Evolutionary conservation across 2,329 filamentous ascomycete genomes (phyloP), one percentile per base, ranked within the genome.

Genomic region (Calcarisporium arbuscula): DNA sequence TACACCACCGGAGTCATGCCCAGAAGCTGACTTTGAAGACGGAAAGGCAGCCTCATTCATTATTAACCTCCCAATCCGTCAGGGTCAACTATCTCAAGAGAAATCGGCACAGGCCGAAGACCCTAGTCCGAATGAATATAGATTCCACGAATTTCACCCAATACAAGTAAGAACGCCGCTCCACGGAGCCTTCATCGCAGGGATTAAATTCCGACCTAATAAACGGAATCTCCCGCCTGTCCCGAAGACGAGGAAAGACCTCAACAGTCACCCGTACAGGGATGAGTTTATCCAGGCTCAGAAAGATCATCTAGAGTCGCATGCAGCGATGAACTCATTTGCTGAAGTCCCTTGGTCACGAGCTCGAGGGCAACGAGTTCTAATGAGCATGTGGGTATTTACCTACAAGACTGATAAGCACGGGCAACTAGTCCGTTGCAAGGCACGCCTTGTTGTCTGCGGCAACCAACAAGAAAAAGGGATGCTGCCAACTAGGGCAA

Each of bases 391-490:
- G 27, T 28, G 27, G 27, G 27, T n/a, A n/a, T n/a, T n/a, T n/a
- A n/a, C n/a, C n/a, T n/a, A n/a, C n/a, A n/a, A n/a, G n/a, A n/a
- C n/a, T 8, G 27, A 28, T 28, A 8, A 16, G 8, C 27, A 28
- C 27, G 27, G 27, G 8, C 17, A 8, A 9, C 27, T 28, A 14
- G 8, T 8, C 9, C 8, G 14, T 9, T 28, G 27, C 27, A 28
- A 28, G 27, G 27, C 27, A 28, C 27, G 27, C 8, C 27, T 28
- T 28, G 27, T 28, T 28, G 27, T 28, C 9, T 28, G 27, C 8
- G 27, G 27, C n/a, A 28, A 28, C 14, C 27, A 28, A 15, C 27
- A 28, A 28, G 8, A 8, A 15, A 28, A 28, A 15, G 14, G 14
- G 9, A 16, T 8, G 9, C 27, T 28, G 27, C 27, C 27, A 8